Evolutionary conservation across 1,284 basidiomycete genomes (phyloP).

Genomic region (Pyrrhoderma noxium): DNA sequence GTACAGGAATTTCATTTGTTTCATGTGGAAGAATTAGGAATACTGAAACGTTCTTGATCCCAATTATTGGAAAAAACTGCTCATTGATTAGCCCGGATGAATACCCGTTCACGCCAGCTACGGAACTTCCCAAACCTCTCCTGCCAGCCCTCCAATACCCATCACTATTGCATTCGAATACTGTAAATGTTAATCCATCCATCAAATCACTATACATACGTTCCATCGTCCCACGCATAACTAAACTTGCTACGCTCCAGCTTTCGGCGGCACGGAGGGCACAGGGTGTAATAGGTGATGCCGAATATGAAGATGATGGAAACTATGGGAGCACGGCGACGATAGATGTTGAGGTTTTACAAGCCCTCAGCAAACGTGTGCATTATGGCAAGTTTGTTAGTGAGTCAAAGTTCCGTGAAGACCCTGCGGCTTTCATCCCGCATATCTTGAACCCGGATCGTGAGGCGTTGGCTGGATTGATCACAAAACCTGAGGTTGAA

Average conservation of each 20-base stretch:
- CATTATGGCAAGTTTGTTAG: constrained; percentile 99
- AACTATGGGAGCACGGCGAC: constrained; percentile 96
- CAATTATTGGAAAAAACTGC: constrained; percentile 7
- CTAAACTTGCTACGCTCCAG: constrained; percentile 55
- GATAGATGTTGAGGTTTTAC: constrained; percentile 90
- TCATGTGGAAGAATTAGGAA: no score
- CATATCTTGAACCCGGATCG: constrained; percentile 80
- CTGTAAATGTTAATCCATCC: constrained; percentile 80
- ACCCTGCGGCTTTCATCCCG: constrained; percentile 85
- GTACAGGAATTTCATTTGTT: constrained; percentile 31
- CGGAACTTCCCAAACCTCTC: constrained; percentile 77
- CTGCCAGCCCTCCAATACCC: constrained; percentile 75
- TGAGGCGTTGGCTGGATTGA: constrained; percentile 71
- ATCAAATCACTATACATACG: constrained; percentile 88
- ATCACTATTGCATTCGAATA: constrained; percentile 72
- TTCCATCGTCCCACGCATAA: constrained; percentile 78
- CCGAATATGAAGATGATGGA: constrained; percentile 81
- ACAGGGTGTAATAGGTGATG: constrained; percentile 56
- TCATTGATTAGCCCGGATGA: constrained; percentile 75
- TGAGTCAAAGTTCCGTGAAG: constrained; percentile 87
- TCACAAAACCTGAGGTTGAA: constrained; percentile 97
- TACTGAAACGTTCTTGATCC: no score
- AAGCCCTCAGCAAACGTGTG: constrained; percentile 90
- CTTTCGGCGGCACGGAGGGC: constrained; percentile 58
- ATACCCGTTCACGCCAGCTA: constrained; percentile 76